phyloP scores from a whole-genome alignment of 2,329 filamentous ascomycete species.

The Elsinoe arachidis region DNA sequence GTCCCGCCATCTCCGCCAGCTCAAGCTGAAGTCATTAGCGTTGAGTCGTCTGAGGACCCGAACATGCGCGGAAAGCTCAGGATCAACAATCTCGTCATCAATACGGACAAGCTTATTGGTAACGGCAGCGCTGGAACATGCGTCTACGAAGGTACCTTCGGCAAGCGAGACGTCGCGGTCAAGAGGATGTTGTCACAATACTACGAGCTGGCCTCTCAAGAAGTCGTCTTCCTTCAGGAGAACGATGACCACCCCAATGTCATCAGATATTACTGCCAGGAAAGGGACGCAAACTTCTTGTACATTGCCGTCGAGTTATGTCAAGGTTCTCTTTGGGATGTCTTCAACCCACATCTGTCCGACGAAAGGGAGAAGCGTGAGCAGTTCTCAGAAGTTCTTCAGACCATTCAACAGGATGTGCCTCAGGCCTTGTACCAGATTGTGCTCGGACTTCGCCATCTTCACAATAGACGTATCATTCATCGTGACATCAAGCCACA shows the following conservation, averaged over 20 bases:
- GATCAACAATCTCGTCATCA: constrained; percentile 53
- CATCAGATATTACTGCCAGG: constrained; percentile 90
- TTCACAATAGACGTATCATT: constrained; percentile 88
- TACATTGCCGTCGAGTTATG: constrained; percentile 96
- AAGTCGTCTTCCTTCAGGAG: constrained; percentile 81
- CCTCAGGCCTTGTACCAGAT: constrained; percentile 80
- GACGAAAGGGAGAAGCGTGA: constrained; percentile 30
- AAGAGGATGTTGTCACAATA: constrained; percentile 96
- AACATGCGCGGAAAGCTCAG: constrained; percentile 43
- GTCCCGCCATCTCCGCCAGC: background rate
- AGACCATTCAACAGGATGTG: constrained; percentile 64
- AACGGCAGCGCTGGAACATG: constrained; percentile 94
- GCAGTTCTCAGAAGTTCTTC: constrained; percentile 52
- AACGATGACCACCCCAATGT: constrained; percentile 96
- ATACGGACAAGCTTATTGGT: constrained; percentile 52
- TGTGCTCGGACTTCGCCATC: constrained; percentile 75
- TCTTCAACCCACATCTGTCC: constrained; percentile 81
- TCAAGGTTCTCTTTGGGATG: constrained; percentile 83
- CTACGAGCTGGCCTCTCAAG: constrained; percentile 88
- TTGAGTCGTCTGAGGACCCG: constrained; percentile 33
- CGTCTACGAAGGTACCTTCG: constrained; percentile 90
- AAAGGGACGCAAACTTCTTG: constrained; percentile 78
- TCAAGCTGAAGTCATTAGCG: constrained; percentile 32
- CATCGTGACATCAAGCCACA: constrained; percentile 96
- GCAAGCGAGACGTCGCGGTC: constrained; percentile 84